Percentiles rank a stretch among this genome's conserved stretches.
phyloP scores from a whole-genome alignment of 768 basidiomycete genomes.

The Gelatoporia subvermispora region DNA sequence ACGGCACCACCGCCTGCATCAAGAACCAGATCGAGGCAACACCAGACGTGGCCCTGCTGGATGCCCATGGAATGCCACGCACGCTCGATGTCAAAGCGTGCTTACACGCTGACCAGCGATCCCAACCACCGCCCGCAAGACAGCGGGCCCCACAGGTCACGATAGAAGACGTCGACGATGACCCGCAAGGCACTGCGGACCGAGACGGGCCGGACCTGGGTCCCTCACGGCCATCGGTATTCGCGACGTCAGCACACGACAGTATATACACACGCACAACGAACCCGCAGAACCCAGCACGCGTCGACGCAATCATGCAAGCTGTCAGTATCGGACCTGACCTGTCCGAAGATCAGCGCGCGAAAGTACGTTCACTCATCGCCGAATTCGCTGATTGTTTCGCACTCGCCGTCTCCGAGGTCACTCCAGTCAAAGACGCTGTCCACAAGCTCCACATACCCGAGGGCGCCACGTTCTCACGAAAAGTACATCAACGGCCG shows the following conservation, averaged over 20 bases:
- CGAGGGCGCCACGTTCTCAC: conserved; percentile 22
- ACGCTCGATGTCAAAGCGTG: neutral
- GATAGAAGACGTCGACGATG: too few species aligned
- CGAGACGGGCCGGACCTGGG: too few species aligned
- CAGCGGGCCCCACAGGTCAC: too few species aligned
- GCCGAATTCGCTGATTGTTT: conserved; percentile 34
- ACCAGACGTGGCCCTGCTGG: neutral
- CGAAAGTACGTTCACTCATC: conserved; percentile 19
- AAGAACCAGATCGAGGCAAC: neutral
- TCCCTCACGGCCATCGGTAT: neutral
- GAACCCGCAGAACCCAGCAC: conserved; percentile 15
- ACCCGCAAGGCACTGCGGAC: too few species aligned
- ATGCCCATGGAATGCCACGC: neutral
- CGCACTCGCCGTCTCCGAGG: conserved; percentile 35
- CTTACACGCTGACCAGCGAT: too few species aligned
- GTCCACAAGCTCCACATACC: conserved; percentile 31
- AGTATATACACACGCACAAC: conserved; percentile 13
- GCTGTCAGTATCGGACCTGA: conserved; percentile 25
- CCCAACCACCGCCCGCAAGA: too few species aligned
- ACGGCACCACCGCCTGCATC: neutral
- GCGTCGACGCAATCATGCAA: conserved; percentile 15
- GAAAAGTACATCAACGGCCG: conserved; percentile 27
- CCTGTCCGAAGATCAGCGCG: conserved; percentile 20
- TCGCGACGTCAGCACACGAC: neutral
- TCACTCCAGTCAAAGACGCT: conserved; percentile 25